Base-by-base conservation (phyloP, 441 rosid species). In the Flueggea neowawraea region DNA sequence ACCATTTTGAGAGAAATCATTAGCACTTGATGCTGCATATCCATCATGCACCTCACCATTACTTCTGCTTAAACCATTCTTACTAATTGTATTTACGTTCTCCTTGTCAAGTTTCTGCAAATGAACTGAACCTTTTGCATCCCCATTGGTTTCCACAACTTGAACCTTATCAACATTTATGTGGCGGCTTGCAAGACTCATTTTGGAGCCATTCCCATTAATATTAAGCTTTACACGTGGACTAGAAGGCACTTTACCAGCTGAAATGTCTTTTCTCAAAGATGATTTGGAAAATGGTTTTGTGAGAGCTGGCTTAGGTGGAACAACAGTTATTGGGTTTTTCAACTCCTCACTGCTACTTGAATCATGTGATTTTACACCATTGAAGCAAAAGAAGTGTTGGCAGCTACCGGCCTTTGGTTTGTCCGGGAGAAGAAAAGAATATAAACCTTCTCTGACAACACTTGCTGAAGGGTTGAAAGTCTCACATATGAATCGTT, bases 401-500 rank as follows among this genome's bases (percentile, higher is more conserved):
- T 58, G 6, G 73, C 62, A 67, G 88, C 71, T 54, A 59, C 74
- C 45, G 98, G 81, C 71, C 84, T 81, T 72, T 80, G 92, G 72
- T 80, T 88, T 55, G 75, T 57, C 57, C 98, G 98, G 68, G 88
- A 71, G 80, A 85, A 91, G 79, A 95, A 91, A 67, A 95, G 90
- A 65, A 95, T 85, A 75, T 95, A 95, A 58, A 81, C 97, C 75
- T 84, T 91, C 75, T 95, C 95, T 32, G 99, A 89, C 75, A 95
- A 78, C 52, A 95, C 99, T 69, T 89, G 86, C 73, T 91, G 88
- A 70, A 81, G 72, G 54, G 83, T 85, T 72, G 98, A 84, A 65
- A 73, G 72, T 31, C 95, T 78, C 62, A 91, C 96, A 57, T 52
- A 68, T 47, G 97, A 70, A 74, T 95, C 99, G 65, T 91, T 85